Conservation (phyloP, 176 grass and related monocot genomes). For the Chloris gayana region DNA sequence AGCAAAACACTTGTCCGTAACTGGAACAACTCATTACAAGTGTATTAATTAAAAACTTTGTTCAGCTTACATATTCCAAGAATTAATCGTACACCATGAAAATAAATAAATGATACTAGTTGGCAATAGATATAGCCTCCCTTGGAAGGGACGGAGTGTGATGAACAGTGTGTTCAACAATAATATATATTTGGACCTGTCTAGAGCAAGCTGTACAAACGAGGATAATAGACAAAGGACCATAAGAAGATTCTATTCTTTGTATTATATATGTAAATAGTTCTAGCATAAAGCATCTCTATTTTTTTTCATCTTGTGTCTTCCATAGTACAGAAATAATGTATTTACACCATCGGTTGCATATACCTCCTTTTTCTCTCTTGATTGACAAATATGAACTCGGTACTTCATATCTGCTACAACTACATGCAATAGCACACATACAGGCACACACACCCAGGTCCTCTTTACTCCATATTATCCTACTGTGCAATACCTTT, state of each 20-base stretch:
- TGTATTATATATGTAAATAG: slow-evolving; percentile 11
- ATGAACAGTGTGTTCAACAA: neutral
- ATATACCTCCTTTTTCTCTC: neutral
- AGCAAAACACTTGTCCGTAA: neutral
- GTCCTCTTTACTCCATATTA: slow-evolving; percentile 29
- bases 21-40: neutral
- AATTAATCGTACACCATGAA: slow-evolving; percentile 1
- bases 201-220: neutral
- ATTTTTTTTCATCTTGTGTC: neutral
- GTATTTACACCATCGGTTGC: slow-evolving; percentile 46
- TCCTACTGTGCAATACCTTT: slow-evolving; percentile 26
- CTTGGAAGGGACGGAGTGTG: neutral
- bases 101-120: neutral
- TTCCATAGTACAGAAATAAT: slow-evolving; percentile 50
- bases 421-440: slow-evolving; percentile 52
- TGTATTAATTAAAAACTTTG: neutral
- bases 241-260: slow-evolving; percentile 26
- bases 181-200: neutral
- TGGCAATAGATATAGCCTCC: slow-evolving; percentile 12
- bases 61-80: neutral
- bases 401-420: slow-evolving; percentile 25
- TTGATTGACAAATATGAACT: slow-evolving; percentile 24
- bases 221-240: neutral
- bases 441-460: slow-evolving; percentile 29
- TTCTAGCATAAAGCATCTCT: neutral